Conservation (phyloP, 192 early-diverging fungal genomes). For the Paraglomus brasilianum region DNA sequence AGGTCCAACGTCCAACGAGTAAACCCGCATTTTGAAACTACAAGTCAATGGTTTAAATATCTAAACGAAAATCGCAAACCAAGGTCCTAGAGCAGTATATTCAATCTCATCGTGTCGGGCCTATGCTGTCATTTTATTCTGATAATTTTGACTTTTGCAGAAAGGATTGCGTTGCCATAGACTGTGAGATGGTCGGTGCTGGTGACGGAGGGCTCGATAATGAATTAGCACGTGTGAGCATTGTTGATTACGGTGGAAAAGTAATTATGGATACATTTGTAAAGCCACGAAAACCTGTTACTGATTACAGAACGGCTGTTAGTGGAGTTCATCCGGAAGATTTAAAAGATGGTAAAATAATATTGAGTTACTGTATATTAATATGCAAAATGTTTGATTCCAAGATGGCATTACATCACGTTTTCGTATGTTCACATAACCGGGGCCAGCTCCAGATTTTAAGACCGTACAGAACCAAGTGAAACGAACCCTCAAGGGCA, state of each 20-base stretch:
- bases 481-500: constrained; percentile 62
- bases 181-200: constrained; percentile 89
- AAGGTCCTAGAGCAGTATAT: too few species aligned
- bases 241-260: constrained; percentile 79
- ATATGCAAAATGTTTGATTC: too few species aligned
- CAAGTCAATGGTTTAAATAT: too few species aligned
- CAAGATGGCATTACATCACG: too few species aligned
- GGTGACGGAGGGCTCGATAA: constrained; percentile 63
- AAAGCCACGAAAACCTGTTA: constrained; percentile 59
- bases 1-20: too few species aligned
- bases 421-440: too few species aligned
- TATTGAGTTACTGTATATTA: constrained; percentile 49
- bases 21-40: too few species aligned
- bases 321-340: constrained; percentile 53
- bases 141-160: neutral
- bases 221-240: constrained; percentile 65
- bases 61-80: too few species aligned
- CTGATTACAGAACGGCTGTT: constrained; percentile 77
- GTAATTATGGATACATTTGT: constrained; percentile 69
- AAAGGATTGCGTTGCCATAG: constrained; percentile 67
- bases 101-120: too few species aligned
- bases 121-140: too few species aligned
- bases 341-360: neutral
- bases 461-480: constrained; percentile 62
- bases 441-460: constrained; percentile 49